Evolutionary conservation across 495 filamentous ascomycete species (phyloP).

Genomic region (Podospora pseudoanserina): DNA sequence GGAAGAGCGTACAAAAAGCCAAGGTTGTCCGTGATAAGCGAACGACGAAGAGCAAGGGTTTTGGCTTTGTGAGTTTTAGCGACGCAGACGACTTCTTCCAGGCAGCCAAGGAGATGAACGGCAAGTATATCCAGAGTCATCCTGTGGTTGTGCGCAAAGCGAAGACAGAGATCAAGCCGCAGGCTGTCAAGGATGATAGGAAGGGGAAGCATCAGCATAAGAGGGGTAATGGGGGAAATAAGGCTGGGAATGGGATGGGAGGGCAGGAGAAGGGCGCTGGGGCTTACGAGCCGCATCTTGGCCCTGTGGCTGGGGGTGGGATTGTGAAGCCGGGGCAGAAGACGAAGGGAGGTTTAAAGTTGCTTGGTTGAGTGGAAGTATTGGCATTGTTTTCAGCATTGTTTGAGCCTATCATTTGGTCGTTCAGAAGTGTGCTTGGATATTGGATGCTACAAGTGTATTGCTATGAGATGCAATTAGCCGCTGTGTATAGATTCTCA

Average conservation of each 20-base stretch:
- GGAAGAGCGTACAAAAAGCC: conserved; percentile 83
- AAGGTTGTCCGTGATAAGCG: conserved; percentile 95
- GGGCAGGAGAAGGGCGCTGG: conserved; percentile 23
- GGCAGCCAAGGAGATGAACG: conserved; percentile 95
- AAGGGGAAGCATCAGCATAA: conserved; percentile 38
- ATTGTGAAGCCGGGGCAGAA: conserved; percentile 74
- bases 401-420: background rate
- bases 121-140: conserved; percentile 98
- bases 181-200: conserved; percentile 44
- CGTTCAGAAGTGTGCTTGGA: background rate
- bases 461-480: background rate
- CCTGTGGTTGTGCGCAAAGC: conserved; percentile 81
- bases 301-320: conserved; percentile 55
- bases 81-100: conserved; percentile 94
- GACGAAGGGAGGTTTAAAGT: conserved; percentile 72
- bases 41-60: conserved; percentile 91
- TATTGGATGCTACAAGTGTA: background rate
- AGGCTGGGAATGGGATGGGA: conserved; percentile 33
- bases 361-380: conserved; percentile 59
- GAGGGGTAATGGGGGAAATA: conserved; percentile 31
- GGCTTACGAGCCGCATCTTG: conserved; percentile 43
- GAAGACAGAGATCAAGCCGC: conserved; percentile 83
- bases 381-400: background rate
- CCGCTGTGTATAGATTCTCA: background rate
- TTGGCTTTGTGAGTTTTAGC: conserved; percentile 93